Conservation (phyloP, 768 basidiomycete genomes). For the Pisolithus marmoratus region DNA sequence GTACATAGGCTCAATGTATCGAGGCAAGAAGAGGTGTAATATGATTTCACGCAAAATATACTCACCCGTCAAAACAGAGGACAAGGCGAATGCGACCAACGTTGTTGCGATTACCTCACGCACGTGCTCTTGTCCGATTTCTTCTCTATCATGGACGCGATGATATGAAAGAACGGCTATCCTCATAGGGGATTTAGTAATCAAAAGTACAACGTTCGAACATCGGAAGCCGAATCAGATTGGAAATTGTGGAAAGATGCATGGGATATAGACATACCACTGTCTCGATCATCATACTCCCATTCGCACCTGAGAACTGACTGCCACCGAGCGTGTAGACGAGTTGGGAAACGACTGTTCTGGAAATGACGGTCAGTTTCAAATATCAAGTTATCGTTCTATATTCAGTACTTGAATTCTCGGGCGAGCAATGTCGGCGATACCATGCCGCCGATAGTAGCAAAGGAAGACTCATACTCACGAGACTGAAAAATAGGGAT, state of each 20-base stretch:
- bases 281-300: conserved; percentile 98
- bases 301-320: conserved; percentile 85
- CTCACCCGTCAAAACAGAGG: conserved; percentile 80
- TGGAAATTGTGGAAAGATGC: too few species aligned
- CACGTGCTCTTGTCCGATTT: conserved; percentile 67
- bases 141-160: conserved; percentile 70
- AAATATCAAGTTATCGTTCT: too few species aligned
- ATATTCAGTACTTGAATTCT: too few species aligned
- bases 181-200: too few species aligned
- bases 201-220: too few species aligned
- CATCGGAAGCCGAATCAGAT: too few species aligned
- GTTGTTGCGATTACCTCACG: conserved; percentile 85
- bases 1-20: too few species aligned
- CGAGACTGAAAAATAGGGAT: conserved; percentile 92
- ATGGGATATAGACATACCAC: conserved; percentile 51
- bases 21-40: conserved; percentile 1
- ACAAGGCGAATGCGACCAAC: conserved; percentile 80
- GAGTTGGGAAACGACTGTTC: conserved; percentile 74
- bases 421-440: too few species aligned
- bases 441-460: too few species aligned
- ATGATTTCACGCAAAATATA: conserved; percentile 3
- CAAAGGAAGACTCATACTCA: conserved; percentile 27
- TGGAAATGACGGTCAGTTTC: conserved; percentile 16
- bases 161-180: conserved; percentile 93
- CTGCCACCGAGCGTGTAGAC: conserved; percentile 84